phyloP scores from a whole-genome alignment of 257 asterid species.

The Hygrophila difformis region DNA sequence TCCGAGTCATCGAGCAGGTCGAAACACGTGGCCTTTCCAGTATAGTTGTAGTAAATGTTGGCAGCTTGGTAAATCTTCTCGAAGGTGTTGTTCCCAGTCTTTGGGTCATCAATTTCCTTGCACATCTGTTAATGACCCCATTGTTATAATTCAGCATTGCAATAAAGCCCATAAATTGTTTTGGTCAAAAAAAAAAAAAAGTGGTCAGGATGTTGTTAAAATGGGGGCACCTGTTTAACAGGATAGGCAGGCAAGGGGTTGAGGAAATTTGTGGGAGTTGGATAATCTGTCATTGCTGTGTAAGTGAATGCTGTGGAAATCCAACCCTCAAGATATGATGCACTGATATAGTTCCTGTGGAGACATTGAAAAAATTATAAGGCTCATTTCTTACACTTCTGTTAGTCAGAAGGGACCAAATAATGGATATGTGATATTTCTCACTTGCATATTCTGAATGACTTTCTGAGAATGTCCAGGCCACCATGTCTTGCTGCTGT shows the following conservation, averaged over 20 bases:
- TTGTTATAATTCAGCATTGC: background rate
- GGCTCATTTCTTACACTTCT: background rate
- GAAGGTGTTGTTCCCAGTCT: constrained; percentile 41
- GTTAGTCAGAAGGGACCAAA: background rate
- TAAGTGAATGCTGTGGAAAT: constrained; percentile 47
- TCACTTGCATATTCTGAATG: constrained; percentile 85
- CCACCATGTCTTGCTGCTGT: constrained; percentile 54
- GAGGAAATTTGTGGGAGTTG: constrained; percentile 73
- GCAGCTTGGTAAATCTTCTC: constrained; percentile 58
- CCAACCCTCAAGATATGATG: constrained; percentile 41
- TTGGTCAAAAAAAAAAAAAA: background rate
- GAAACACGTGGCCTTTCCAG: constrained; percentile 54
- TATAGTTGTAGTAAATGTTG: constrained; percentile 56
- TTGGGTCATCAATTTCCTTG: constrained; percentile 68
- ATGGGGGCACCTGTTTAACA: constrained; percentile 51
- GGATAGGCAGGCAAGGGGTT: constrained; percentile 89
- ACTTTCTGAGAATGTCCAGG: constrained; percentile 43
- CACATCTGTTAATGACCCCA: constrained; percentile 74
- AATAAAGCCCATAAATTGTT: too few species aligned
- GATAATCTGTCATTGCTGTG: constrained; percentile 96
- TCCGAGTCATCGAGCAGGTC: constrained; percentile 45
- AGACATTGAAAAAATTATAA: background rate
- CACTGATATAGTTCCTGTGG: constrained; percentile 47
- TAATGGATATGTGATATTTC: constrained; percentile 1
- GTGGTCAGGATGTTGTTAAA: too few species aligned